Base-by-base conservation (phyloP, 495 filamentous ascomycete species). In the Bryoglossum gracile region DNA sequence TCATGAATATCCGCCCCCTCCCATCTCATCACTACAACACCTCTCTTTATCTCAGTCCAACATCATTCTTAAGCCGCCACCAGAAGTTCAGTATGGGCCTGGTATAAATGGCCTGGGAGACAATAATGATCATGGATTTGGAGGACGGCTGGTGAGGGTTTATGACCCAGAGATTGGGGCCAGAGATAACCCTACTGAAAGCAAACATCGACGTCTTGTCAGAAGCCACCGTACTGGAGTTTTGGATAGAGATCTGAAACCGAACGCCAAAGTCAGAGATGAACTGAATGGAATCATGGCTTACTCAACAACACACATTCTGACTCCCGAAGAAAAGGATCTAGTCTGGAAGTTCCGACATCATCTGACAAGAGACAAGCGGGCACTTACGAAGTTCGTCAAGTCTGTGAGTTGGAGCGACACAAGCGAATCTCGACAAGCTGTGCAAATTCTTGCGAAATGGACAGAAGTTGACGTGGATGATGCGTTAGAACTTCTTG, bases 401-500 rank as follows among this genome's bases (percentile, higher is more conserved):
- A 97, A 97, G 65, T 94, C 88, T 1, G 91, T 95, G 28, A 84
- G 88, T 45, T 99, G 92, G 92, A 78, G 78, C 14, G 91, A 97
- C 62, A 71, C 71, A n/a, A 78, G 80, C 36, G 92, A 99, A 70
- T 75, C 84, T 19, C 83, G 83, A 39, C 88, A 95, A 66, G 91
- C 90, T 6, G 86, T 91, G 8, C 86, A 89, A 46, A 79, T 99
- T 4, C 73, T 99, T 10, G 78, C 86, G 0, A 91, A 89, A 62
- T 99, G 92, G 92, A 94, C 88, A 0, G 90, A 95, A 42, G 92
- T 97, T 48, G 94, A 97, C 57, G 86, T 97, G 14, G 94, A 97
- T 59, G 92, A 96, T 68, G 92, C 94, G 21, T 70, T 99, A 52
- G 92, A 97, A 63, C 77, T 99, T 24, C 78, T 99, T 0, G 94